Evolutionary conservation across 2,329 filamentous ascomycete species (phyloP).

Genomic region (Dactylonectria estremocensis): DNA sequence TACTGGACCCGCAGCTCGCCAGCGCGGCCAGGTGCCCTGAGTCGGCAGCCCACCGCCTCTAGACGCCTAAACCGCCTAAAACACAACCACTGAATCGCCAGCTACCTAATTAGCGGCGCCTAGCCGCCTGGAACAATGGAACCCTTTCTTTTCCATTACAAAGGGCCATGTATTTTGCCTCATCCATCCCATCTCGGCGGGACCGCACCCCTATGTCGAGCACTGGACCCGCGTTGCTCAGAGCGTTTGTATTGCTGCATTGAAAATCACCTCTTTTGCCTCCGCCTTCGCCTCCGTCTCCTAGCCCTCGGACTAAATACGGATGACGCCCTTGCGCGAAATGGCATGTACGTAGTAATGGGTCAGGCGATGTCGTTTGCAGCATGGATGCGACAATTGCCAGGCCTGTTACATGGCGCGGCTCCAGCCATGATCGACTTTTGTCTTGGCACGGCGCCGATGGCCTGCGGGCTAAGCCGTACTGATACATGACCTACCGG

Average conservation of each 20-base stretch:
- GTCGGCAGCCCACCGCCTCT: conserved; percentile 32
- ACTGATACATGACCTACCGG: neutral
- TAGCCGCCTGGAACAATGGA: conserved; percentile 36
- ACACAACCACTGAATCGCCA: conserved; percentile 28
- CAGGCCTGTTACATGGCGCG: conserved; percentile 10
- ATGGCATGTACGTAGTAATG: conserved; percentile 15
- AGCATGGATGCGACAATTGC: neutral
- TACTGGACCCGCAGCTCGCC: neutral
- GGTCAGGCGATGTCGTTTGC: conserved; percentile 26
- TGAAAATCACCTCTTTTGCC: conserved; percentile 1
- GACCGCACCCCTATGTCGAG: conserved; percentile 15
- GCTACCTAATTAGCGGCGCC: conserved; percentile 1
- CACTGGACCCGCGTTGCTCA: conserved; percentile 25
- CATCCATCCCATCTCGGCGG: neutral
- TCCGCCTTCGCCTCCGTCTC: conserved; percentile 20
- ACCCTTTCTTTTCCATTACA: conserved; percentile 19
- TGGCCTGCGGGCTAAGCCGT: neutral
- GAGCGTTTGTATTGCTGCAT: conserved; percentile 12
- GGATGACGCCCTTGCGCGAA: conserved; percentile 21
- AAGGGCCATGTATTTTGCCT: neutral
- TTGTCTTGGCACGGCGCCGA: conserved; percentile 9
- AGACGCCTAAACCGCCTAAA: conserved; percentile 26
- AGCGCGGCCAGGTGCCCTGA: conserved; percentile 23
- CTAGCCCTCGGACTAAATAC: conserved; percentile 3
- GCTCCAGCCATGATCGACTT: conserved; percentile 21